Base-by-base conservation (phyloP, 2,329 filamentous ascomycete species). In the Sarocladium kiliense region DNA sequence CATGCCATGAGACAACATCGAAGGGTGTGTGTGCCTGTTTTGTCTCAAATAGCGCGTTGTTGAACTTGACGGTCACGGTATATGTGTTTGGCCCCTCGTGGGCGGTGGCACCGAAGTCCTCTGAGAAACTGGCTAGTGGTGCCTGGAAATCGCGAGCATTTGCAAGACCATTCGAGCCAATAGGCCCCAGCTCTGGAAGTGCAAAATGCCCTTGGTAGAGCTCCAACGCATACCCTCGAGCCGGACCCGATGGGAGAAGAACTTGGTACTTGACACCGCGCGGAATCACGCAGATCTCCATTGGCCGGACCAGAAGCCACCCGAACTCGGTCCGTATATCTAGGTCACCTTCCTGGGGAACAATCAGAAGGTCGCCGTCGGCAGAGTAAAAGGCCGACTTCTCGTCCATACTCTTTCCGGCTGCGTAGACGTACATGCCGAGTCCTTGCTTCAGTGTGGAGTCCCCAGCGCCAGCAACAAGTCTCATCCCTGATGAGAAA, bases 351-450 rank as follows among this genome's bases (percentile, higher is more conserved):
- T 88, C 81, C 66, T 93, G 89, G 1, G 87, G 78, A 14, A 93
- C 87, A 58, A 93, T 85, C 55, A 92, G 71, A 62, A 90, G 81
- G 66, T 93, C 89, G 12, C 89, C 89, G 65, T 93, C 89, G 0
- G 90, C 87, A 3, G 87, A 92, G 76, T 93, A 95, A 68, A 92
- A 95, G 0, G 89, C 89, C 51, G 86, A 77, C 37, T 81, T 80
- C n/a, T 77, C 72, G 50, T 77, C 77, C 91, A 96, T 96, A 65
- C 86, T 84, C 67, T 82, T 86, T 19, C 88, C 89, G 0, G 87
- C 89, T 1, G 88, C 86, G 65, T 89, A 96, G 56, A 94, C 82
- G 68, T 88, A 86, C 58, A 94, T 91, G 21, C 88, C 91, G 41
- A 95, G 63, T 0, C 91, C 91, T 18, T 81, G 77, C 72, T 96